Base-by-base conservation (phyloP, 106 monocot species). In the Apostasia ramifera region DNA sequence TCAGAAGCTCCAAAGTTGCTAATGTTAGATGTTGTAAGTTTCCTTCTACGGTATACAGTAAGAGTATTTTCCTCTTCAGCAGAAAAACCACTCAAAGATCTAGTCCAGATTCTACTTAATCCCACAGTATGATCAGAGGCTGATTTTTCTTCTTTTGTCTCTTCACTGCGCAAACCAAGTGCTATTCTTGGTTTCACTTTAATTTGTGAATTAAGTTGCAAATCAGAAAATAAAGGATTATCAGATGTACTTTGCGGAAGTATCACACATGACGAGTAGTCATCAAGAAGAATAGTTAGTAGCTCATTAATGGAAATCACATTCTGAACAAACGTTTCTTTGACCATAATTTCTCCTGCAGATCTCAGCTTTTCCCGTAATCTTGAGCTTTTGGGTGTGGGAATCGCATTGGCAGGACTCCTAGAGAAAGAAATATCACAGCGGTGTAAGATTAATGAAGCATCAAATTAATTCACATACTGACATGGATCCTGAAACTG, bases 341-440 rank as follows among this genome's bases (percentile, higher is more conserved):
- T 95, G n/a, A 95, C 74, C 82, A 95, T 86, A 46, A 66, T 50
- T 78, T 95, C 95, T 53, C 86, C 92, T 86, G 89, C 92, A 73
- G 88, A 76, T 68, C 74, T 91, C 82, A 79, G 84, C 72, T 89
- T 95, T 72, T 84, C 72, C 70, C 87, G 92, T 51, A 95, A 44
- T 26, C 95, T 80, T 8, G 80, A 95, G 44, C 95, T 95, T 55
- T 84, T 76, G 69, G 95, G 95, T 66, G 84, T 86, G 67, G 63
- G 58, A 68, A 58, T 61, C 57, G 53, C 55, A 71, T 11, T 79
- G 38, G 58, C 67, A 10, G 89, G 79, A 44, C 47, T 73, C 78
- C 95, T 95, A 63, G 48, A 73, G 50, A 77, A 58, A 51, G 55
- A 11, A 61, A 4, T 39, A 62, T 52, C 61, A 42, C 65, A 48